Conservation (phyloP, 768 basidiomycete species). For the Glaciozyma martinii region DNA sequence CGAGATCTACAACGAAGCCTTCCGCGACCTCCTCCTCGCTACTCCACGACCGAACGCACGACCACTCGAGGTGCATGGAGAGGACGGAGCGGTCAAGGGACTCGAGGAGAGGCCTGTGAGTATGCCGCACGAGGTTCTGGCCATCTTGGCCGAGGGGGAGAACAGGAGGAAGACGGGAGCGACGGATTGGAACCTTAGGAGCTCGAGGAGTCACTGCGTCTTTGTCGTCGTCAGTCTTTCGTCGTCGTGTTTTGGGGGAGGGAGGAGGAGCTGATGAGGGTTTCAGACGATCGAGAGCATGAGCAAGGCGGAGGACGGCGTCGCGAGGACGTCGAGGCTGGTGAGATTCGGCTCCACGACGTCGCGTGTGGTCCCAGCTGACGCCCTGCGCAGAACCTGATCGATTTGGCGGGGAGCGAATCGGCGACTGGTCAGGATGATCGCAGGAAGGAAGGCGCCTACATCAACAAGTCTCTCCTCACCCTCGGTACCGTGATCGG, state of each 20-base stretch:
- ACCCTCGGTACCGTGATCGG: slow-evolving; percentile 88
- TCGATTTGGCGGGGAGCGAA: slow-evolving; percentile 94
- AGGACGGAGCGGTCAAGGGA: slow-evolving; percentile 55
- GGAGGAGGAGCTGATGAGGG: not conserved
- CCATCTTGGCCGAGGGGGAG: slow-evolving; percentile 76
- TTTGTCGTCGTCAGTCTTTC: slow-evolving; percentile 63
- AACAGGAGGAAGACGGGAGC: slow-evolving; percentile 78
- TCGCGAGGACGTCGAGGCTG: slow-evolving; percentile 60
- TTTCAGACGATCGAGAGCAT: slow-evolving; percentile 26
- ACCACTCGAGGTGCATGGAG: slow-evolving; percentile 52
- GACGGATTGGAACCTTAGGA: slow-evolving; percentile 98
- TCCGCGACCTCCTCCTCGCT: slow-evolving; percentile 37
- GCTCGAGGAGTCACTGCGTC: slow-evolving; percentile 87
- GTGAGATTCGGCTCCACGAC: slow-evolving; percentile 8
- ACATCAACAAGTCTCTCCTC: slow-evolving; percentile 78
- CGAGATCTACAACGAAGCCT: slow-evolving; percentile 77
- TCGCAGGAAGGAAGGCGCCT: slow-evolving; percentile 87
- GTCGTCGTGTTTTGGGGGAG: not conserved
- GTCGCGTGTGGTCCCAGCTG: not conserved
- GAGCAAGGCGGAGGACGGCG: slow-evolving; percentile 45
- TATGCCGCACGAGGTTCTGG: slow-evolving; percentile 71
- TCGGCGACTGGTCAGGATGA: slow-evolving; percentile 93
- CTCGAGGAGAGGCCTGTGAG: slow-evolving; percentile 90
- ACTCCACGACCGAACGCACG: not conserved
- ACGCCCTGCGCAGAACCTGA: slow-evolving; percentile 55